Base-by-base conservation (phyloP, 2,329 filamentous ascomycete species). In the Epichloe sp. region DNA sequence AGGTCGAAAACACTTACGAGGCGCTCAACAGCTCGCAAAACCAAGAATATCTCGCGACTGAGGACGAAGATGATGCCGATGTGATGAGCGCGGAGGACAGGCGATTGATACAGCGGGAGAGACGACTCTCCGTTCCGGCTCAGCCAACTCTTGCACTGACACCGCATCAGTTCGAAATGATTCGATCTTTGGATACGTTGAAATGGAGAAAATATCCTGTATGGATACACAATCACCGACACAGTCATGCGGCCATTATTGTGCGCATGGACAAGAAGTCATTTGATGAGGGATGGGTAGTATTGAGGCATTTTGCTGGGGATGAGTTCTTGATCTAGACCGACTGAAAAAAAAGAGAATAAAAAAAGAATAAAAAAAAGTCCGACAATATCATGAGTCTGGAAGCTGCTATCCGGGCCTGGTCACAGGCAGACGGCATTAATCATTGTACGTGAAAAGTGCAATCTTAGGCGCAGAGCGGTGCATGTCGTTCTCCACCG, bases 221-320 rank as follows among this genome's bases (percentile, higher is more conserved):
- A 3, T 83, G 85, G 68, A 90, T 93, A 40, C 84, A 85, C 56
- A 85, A 89, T 5, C 76, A 81, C 50, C 70, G 75, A n/a, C 88
- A 95, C 63, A 87, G 80, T 53, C 91, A 97, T 66, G 91, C 90
- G 0, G 90, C 90, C 3, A 95, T 97, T 46, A 87, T 97, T 56
- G 82, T 94, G 37, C 78, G 91, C 38, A 79, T 74, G 52, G 79
- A 85, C 40, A 82, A 80, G 62, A 71, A 76, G 48, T 70, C 67
- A 0, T 94, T 89, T 59, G 73, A 77, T 2, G 90, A 97, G 67
- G 91, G 91, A 0, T 79, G 77, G 61, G 64, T 86, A 12, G 87
- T 96, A 36, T 71, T 93, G 51, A 77, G 74, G 60, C 91, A 97
- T 69, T 97, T 87, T 85, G 69, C 89, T 2, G 75, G 83, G 49